Percentiles rank a stretch among this genome's conserved stretches.
Conservation (phyloP, 768 basidiomycete species). For the Candolleomyces aberdarensis region DNA sequence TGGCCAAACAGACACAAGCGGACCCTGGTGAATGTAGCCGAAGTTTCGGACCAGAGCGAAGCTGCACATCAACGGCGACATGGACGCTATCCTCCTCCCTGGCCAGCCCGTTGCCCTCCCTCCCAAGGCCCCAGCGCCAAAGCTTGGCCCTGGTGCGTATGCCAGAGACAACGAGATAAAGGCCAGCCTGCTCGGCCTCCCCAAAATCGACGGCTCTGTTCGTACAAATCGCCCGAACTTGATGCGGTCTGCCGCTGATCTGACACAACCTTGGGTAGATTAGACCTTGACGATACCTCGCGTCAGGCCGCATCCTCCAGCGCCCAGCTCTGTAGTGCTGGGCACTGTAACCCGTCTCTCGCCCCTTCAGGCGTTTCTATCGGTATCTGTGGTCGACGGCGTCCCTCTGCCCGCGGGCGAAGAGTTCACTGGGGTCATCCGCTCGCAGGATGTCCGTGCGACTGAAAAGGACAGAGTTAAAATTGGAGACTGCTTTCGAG, state of each 20-base stretch:
- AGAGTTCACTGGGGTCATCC: constrained; percentile 87
- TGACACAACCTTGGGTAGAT: constrained; percentile 12
- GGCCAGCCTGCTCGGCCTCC: constrained; percentile 69
- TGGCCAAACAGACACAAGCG: constrained; percentile 31
- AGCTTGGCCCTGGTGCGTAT: constrained; percentile 68
- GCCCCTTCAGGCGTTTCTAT: constrained; percentile 76
- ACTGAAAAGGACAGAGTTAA: constrained; percentile 90
- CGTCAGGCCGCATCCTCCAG: constrained; percentile 69
- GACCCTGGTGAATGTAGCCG: constrained; percentile 18
- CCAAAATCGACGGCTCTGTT: constrained; percentile 62
- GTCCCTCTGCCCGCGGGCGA: constrained; percentile 78
- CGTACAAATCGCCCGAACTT: constrained; percentile 33
- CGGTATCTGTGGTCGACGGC: constrained; percentile 86
- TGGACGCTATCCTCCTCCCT: constrained; percentile 49
- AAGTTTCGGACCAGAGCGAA: constrained; percentile 1
- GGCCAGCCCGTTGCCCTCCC: constrained; percentile 72
- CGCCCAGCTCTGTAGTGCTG: constrained; percentile 72
- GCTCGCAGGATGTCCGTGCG: constrained; percentile 83
- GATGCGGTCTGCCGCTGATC: constrained; percentile 9
- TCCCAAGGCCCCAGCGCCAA: constrained; percentile 47
- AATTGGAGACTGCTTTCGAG: constrained; percentile 87
- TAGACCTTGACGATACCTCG: constrained; percentile 65
- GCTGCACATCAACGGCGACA: constrained; percentile 9
- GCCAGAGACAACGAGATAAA: constrained; percentile 57
- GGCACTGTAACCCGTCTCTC: constrained; percentile 83